phyloP scores from a whole-genome alignment of 2,329 filamentous ascomycete genomes.

The Phyllosticta paracitricarpa region DNA sequence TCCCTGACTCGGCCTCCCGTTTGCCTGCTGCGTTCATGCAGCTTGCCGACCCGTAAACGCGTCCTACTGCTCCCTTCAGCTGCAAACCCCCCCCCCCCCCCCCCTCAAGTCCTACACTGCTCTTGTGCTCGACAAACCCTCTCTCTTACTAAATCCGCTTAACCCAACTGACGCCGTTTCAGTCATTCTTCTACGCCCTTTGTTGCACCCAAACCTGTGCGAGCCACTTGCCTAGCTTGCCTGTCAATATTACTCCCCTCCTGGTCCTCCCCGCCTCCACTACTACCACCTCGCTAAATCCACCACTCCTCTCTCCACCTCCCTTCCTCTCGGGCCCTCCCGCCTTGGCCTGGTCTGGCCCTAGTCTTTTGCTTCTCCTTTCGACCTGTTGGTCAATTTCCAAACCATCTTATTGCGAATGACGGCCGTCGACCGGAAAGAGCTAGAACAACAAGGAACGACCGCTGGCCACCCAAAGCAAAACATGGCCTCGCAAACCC shows the following conservation, averaged over 20 bases:
- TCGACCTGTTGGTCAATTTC: background rate
- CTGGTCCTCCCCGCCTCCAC: constrained; percentile 20
- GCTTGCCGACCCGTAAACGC: constrained; percentile 23
- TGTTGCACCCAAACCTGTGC: constrained; percentile 11
- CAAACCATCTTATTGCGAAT: background rate
- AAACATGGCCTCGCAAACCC: constrained; percentile 10
- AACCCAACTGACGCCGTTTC: constrained; percentile 26
- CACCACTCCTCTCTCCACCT: constrained; percentile 12
- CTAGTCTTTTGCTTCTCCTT: background rate
- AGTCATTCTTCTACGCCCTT: constrained; percentile 24
- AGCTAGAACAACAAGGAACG: constrained; percentile 9
- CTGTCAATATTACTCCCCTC: constrained; percentile 11
- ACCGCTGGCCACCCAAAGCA: background rate
- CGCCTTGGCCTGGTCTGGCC: background rate
- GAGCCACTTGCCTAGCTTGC: background rate
- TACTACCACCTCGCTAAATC: constrained; percentile 13
- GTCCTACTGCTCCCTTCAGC: constrained; percentile 14
- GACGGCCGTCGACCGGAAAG: constrained; percentile 8
- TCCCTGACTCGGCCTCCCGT: constrained; percentile 20
- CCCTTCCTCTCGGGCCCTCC: background rate
- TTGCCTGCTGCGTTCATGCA: constrained; percentile 21
- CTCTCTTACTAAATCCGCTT: constrained; percentile 22
- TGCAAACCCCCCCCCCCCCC: no score
- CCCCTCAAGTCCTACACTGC: constrained; percentile 11
- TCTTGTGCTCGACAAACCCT: constrained; percentile 29